phyloP scores from a whole-genome alignment of 2,329 filamentous ascomycete genomes.

The Polychaeton citri region DNA sequence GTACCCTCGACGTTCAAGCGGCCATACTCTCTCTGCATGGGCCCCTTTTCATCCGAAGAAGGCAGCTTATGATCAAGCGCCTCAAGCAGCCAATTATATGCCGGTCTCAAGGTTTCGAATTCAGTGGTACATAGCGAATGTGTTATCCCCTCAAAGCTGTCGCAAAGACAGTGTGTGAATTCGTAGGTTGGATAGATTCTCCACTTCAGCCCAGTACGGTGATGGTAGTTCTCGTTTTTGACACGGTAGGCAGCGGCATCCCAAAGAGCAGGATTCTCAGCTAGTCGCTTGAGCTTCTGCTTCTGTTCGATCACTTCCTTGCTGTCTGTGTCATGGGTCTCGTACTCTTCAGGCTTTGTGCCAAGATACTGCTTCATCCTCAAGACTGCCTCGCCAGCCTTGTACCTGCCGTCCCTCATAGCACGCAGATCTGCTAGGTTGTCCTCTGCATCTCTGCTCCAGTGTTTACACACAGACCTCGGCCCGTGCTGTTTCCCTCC shows the following conservation, averaged over 20 bases:
- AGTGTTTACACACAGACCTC: conserved; percentile 69
- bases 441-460: conserved; percentile 58
- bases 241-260: conserved; percentile 86
- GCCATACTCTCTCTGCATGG: conserved; percentile 85
- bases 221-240: conserved; percentile 57
- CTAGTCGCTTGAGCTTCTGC: conserved; percentile 24
- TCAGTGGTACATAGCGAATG: conserved; percentile 91
- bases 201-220: conserved; percentile 72
- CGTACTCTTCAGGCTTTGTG: conserved; percentile 21
- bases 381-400: conserved; percentile 67
- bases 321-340: conserved; percentile 17
- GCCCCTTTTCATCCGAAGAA: conserved; percentile 35
- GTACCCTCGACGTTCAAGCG: conserved; percentile 72
- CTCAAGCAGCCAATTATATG: conserved; percentile 84
- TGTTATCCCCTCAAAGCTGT: conserved; percentile 83
- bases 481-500: conserved; percentile 56
- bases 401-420: conserved; percentile 87
- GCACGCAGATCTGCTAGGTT: conserved; percentile 73
- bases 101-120: conserved; percentile 70
- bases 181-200: conserved; percentile 93
- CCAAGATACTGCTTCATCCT: conserved; percentile 87
- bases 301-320: conserved; percentile 21
- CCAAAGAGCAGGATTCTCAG: conserved; percentile 92
- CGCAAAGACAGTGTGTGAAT: conserved; percentile 73
- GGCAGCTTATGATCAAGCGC: conserved; percentile 68